Base-by-base conservation (phyloP, 2,329 filamentous ascomycete genomes). In the Cladorrhinum sp. region DNA sequence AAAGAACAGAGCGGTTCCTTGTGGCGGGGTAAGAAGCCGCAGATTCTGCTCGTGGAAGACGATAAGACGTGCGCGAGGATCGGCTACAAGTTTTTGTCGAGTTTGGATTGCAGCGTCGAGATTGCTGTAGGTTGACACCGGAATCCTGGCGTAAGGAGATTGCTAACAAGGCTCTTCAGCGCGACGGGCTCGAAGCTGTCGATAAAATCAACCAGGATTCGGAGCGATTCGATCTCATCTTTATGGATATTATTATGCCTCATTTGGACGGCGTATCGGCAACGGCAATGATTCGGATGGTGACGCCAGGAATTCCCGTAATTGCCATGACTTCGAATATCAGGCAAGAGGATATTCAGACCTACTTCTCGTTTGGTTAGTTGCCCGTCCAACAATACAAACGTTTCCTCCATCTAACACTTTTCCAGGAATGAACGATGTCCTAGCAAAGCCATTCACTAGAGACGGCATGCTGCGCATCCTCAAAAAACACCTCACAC, bases 281-380 rank as follows among this genome's bases (percentile, higher is more conserved):
- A 2, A 96, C 92, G 60, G 91, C 95, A 70, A 86, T 96, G 64
- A 97, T 99, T 66, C 87, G 94, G 57, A 91, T 96, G 71, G 91
- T 94, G 64, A 87, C 92, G 65, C 85, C 86, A 39, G 85, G 87
- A 5, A 87, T 90, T 20, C 95, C 95, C 0, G 96, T 99, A 69
- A 91, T 99, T 61, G 95, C 95, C 52, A 98, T 99, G 95, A 99
- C 95, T 2, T 97, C 94, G 2, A 99, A 98, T 72, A 98, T 99
- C 66, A 86, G 95, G 66, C 93, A 92, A 63, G 94, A 97, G 70
- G 95, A 99, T 73, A 96, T 98, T 64, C 91, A 94, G 58, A 93
- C 96, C 78, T 99, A 99, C 73, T 98, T 97, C 78, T 88, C 94
- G 70, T 93, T 96, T 77, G 95, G 93, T 95, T 83, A 80, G 88